Evolutionary conservation across 1,139 yeast species (phyloP), one percentile per base, ranked within the genome.

Genomic region (Suhomyces maxii): DNA sequence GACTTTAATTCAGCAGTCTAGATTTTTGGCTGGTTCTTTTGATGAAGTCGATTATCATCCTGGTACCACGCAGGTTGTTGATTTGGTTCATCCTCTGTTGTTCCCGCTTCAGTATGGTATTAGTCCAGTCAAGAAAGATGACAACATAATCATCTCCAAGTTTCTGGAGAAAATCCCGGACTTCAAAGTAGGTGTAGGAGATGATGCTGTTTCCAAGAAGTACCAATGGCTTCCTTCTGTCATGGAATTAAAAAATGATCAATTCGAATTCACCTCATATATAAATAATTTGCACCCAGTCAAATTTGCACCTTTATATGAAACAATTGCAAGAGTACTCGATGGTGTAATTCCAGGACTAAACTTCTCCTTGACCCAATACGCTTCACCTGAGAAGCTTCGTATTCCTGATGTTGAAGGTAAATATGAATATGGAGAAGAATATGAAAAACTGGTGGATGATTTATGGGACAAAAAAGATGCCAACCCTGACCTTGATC

Each of bases 11-110:
- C 26, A 1, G 40, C 45, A 13, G 50, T 65, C 28, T 37, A 36
- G 7, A n/a, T 39, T 2, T 53, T 56, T 65, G 42, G 52, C 43
- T 6, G 44, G 37, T 1, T 52, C 52, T 34, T 55, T 57, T 40
- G 52, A 52, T 2, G 50, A 55, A 13, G 46, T 56, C 30, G 77
- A 73, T 51, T 71, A 67, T 56, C 78, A 71, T 49, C 77, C 76
- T 3, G 63, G 65, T 6, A 61, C 73, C 0, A 51, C 65, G 37
- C 56, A 68, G 12, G 77, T 74, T 1, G 55, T 71, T 28, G 77
- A 73, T 53, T 58, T 73, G 33, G 74, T 73, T 6, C 77, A 74
- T 51, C 79, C 79, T 8, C 72, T 77, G 13, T 57, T 73, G 41
- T 73, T 63, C 46, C 75, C 75, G 0, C 53, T 73, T 7, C 66